These are phyloP conservation scores for Zoysia pacifica DNA, from an alignment of 176 grass and related monocot genomes.

Conservation along the genomic window DNA sequence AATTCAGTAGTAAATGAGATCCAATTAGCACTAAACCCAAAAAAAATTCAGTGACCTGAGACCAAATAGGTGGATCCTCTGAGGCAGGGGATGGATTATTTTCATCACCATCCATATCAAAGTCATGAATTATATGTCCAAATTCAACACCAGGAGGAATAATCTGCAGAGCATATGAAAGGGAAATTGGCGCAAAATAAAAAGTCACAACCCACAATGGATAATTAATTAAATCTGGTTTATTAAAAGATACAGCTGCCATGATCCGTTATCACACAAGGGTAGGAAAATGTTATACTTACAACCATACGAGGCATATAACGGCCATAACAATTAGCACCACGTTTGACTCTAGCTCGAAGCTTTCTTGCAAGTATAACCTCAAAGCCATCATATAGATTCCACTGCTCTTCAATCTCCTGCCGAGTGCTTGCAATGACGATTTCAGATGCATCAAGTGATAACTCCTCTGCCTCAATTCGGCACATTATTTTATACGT, in stretches of 20 bases:
- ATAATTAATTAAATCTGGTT: background rate
- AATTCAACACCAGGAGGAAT: slow-evolving; percentile 85
- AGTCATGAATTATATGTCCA: slow-evolving; percentile 65
- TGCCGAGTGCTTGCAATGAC: slow-evolving; percentile 79
- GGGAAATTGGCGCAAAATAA: slow-evolving; percentile 17
- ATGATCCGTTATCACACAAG: background rate
- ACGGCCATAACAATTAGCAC: slow-evolving; percentile 74
- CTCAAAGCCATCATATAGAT: slow-evolving; percentile 82
- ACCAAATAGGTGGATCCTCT: slow-evolving; percentile 77
- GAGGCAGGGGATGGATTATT: slow-evolving; percentile 52
- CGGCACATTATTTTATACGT: slow-evolving; percentile 89
- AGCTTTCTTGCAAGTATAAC: slow-evolving; percentile 75
- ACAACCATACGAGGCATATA: slow-evolving; percentile 85
- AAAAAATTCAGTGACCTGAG: slow-evolving; percentile 53
- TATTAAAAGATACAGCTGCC: slow-evolving; percentile 21
- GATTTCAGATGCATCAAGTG: slow-evolving; percentile 79
- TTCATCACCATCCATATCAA: slow-evolving; percentile 74
- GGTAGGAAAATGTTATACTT: slow-evolving; percentile 48
- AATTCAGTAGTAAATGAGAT: slow-evolving; percentile 22
- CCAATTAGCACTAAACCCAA: background rate
- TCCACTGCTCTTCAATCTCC: slow-evolving; percentile 81
- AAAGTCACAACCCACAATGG: slow-evolving; percentile 5
- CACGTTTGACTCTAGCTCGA: slow-evolving; percentile 66
- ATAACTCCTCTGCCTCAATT: slow-evolving; percentile 73
- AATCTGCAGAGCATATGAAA: slow-evolving; percentile 44